These are phyloP conservation scores for Bathelium albidoporum DNA, from an alignment of 495 filamentous ascomycete species.

Conservation along the genomic window DNA sequence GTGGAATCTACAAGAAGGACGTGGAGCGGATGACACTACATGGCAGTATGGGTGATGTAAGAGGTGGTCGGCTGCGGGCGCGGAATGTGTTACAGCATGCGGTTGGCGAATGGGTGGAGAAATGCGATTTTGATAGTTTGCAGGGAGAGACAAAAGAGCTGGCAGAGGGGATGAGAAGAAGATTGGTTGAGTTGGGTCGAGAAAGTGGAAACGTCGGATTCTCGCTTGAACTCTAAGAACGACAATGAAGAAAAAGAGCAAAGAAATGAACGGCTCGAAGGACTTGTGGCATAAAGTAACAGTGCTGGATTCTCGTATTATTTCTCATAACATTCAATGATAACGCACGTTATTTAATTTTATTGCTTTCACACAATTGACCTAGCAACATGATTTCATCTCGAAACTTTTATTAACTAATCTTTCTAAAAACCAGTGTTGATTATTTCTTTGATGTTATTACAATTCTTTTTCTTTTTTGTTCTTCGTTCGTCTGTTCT, in stretches of 20 bases:
- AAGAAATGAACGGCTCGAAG: no score
- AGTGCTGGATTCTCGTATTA: no score
- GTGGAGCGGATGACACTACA: slow-evolving; percentile 64
- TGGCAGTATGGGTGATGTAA: slow-evolving; percentile 61
- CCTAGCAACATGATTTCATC: no score
- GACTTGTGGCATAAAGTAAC: no score
- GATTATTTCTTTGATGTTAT: no score
- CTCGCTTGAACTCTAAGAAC: slow-evolving; percentile 20
- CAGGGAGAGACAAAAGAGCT: slow-evolving; percentile 43
- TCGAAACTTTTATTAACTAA: no score
- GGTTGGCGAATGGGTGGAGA: slow-evolving; percentile 61
- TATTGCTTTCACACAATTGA: no score
- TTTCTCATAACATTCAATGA: no score
- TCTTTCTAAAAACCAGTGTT: no score
- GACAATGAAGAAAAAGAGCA: not conserved
- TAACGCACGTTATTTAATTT: no score
- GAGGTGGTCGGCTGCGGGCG: slow-evolving; percentile 44
- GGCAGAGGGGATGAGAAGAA: slow-evolving; percentile 36
- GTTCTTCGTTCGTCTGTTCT: no score
- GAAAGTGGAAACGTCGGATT: slow-evolving; percentile 27
- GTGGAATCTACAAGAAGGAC: slow-evolving; percentile 55
- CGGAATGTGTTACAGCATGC: slow-evolving; percentile 82
- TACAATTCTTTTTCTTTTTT: no score
- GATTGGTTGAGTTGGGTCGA: slow-evolving; percentile 28
- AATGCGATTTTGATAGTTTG: slow-evolving; percentile 31